Evolutionary conservation across 495 filamentous ascomycete species (phyloP), one percentile per base, ranked within the genome.

Genomic region (Xylaria castorea): DNA sequence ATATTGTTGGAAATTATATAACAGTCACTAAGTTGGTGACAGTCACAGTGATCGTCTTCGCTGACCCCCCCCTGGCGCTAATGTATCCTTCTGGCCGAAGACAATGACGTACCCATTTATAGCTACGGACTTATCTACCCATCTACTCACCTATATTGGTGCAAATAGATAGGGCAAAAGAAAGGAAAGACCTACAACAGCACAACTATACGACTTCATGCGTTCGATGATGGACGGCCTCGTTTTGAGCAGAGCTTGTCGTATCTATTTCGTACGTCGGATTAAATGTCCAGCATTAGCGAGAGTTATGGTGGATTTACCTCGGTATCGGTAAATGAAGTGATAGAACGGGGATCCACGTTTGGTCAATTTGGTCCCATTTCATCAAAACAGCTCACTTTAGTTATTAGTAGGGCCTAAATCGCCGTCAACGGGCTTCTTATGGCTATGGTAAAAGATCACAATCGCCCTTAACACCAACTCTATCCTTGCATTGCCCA

Each of bases 11-110:
- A n/a, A n/a, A n/a, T n/a, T n/a, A n/a, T n/a, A n/a, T n/a, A n/a
- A n/a, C n/a, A n/a, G n/a, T n/a, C n/a, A n/a, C n/a, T n/a, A n/a
- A n/a, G n/a, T n/a, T n/a, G n/a, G n/a, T n/a, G n/a, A n/a, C n/a
- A n/a, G n/a, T n/a, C n/a, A n/a, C n/a, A n/a, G n/a, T n/a, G n/a
- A n/a, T n/a, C n/a, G n/a, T n/a, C n/a, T n/a, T n/a, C n/a, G n/a
- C n/a, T n/a, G n/a, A n/a, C n/a, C n/a, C n/a, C n/a, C n/a, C n/a
- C n/a, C n/a, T n/a, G n/a, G n/a, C n/a, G n/a, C n/a, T n/a, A n/a
- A n/a, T n/a, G n/a, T n/a, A 18, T 68, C 66, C 66, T 14, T 68
- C 34, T 32, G 36, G 50, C 66, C 66, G 66, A 68, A 30, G 66
- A 42, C 46, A 30, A 68, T 68, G 66, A 68, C 66, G 66, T 68